Conservation (phyloP, 306 rosid genomes). For the Acacia confusa region DNA sequence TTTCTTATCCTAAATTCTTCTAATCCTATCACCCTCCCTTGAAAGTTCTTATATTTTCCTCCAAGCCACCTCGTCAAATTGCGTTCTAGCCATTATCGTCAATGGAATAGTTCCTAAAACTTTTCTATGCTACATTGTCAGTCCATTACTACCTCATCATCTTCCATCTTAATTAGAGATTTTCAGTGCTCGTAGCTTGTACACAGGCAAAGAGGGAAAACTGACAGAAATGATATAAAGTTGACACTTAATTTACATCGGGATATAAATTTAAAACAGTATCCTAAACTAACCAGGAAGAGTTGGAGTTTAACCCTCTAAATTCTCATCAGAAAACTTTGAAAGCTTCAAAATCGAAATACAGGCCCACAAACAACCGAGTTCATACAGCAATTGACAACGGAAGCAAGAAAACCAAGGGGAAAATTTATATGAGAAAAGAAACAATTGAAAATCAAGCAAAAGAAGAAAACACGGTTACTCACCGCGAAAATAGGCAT, state of each 20-base stretch:
- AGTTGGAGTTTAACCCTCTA: not conserved
- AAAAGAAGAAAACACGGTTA: not conserved
- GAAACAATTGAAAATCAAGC: not conserved
- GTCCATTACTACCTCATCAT: not conserved
- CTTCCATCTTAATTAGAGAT: not conserved
- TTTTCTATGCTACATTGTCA: not conserved
- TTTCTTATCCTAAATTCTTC: no score
- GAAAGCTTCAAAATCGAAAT: constrained; percentile 6
- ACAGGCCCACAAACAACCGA: not conserved
- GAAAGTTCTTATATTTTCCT: not conserved
- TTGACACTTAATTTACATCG: not conserved
- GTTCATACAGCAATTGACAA: not conserved
- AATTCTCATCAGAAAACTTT: not conserved
- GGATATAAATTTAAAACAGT: not conserved
- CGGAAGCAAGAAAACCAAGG: not conserved
- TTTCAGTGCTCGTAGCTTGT: not conserved
- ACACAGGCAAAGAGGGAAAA: not conserved
- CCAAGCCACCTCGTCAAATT: not conserved
- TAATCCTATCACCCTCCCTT: no score
- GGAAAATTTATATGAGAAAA: not conserved
- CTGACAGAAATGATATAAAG: not conserved
- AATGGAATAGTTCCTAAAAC: not conserved
- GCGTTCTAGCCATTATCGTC: not conserved
- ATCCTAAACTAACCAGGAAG: not conserved
- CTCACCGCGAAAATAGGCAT: constrained; percentile 44